A percentile compares a stretch with the other conserved stretches of the same genome.
phyloP scores from a whole-genome alignment of 148 eudicot species.

The Camellia granthamiana region DNA sequence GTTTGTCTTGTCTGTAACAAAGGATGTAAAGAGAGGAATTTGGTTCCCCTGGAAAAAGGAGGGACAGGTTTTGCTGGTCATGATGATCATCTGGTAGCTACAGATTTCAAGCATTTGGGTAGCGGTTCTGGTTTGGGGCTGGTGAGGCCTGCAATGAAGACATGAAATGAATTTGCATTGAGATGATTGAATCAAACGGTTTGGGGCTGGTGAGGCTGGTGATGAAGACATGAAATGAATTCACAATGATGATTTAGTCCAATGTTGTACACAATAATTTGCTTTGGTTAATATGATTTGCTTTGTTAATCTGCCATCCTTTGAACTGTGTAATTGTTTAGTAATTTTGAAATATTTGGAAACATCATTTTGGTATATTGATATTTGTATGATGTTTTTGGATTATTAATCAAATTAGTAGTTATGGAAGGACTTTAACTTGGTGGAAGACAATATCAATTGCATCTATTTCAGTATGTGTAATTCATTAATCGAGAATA shows the following conservation, averaged over 20 bases:
- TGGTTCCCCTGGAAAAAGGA: constrained; percentile 74
- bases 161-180: constrained; percentile 31
- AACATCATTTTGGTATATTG: no score
- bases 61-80: constrained; percentile 93
- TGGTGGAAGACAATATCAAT: no score
- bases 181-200: constrained; percentile 12
- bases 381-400: no score
- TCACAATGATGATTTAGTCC: background rate
- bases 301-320: background rate
- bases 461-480: no score
- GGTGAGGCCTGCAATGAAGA: constrained; percentile 89
- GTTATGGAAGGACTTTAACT: no score
- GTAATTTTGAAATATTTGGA: no score
- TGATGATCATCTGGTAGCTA: constrained; percentile 81
- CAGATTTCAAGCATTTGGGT: constrained; percentile 82
- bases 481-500: no score
- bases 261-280: background rate
- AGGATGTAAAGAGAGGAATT: constrained; percentile 77
- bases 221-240: constrained; percentile 60
- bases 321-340: background rate
- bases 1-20: constrained; percentile 83
- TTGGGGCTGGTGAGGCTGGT: constrained; percentile 90
- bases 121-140: constrained; percentile 87
- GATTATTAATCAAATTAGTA: no score
- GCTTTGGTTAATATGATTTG: background rate